These are phyloP conservation scores for Boechera divaricarpa DNA, from an alignment of 345 rosid species.

Conservation along the genomic window DNA sequence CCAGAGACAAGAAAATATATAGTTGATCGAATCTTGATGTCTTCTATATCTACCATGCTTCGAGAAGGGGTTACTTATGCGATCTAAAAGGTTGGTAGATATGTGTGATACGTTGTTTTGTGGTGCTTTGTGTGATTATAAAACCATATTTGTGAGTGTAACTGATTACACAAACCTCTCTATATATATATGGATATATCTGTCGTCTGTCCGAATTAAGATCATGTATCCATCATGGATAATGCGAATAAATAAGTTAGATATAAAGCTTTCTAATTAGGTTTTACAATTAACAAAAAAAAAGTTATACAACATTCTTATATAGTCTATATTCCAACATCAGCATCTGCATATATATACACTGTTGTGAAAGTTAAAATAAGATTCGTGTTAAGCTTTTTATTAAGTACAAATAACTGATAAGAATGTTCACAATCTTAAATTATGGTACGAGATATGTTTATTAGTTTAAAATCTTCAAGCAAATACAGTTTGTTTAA, in stretches of 20 bases:
- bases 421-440: background rate
- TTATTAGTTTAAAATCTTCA: background rate
- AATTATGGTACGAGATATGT: background rate
- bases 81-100: conserved; percentile 16
- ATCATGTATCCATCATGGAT: conserved; percentile 13
- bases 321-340: background rate
- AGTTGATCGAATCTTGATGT: conserved; percentile 12
- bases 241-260: background rate
- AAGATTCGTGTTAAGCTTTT: background rate
- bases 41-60: conserved; percentile 29
- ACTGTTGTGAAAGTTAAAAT: background rate
- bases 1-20: conserved; percentile 28
- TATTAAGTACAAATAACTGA: background rate
- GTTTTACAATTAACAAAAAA: background rate
- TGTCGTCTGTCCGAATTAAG: conserved; percentile 1
- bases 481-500: background rate
- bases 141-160: conserved; percentile 11
- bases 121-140: conserved; percentile 21
- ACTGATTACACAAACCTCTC: conserved; percentile 5
- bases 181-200: background rate
- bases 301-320: background rate
- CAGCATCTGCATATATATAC: background rate
- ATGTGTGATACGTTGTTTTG: conserved; percentile 29
- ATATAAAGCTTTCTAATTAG: background rate
- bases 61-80: background rate